These are phyloP conservation scores for Komagataella mondaviorum DNA, from an alignment of 805 yeast genomes.

Conservation along the genomic window DNA sequence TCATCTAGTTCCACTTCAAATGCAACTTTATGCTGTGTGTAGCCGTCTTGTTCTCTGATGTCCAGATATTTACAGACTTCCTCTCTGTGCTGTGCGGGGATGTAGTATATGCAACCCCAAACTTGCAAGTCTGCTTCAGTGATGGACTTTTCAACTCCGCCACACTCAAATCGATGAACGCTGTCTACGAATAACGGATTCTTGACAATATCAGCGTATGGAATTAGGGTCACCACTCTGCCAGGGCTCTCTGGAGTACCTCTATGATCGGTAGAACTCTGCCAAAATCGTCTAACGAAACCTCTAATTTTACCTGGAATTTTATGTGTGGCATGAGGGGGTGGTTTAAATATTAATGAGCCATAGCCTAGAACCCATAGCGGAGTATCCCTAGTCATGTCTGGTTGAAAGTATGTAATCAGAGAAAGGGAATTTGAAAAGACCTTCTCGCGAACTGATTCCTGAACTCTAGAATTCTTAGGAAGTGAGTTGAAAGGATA, in stretches of 20 bases:
- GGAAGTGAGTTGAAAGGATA: no score
- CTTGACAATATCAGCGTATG: slow-evolving; percentile 36
- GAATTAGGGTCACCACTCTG: slow-evolving; percentile 71
- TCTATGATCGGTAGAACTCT: slow-evolving; percentile 77
- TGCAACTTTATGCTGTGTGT: slow-evolving; percentile 52
- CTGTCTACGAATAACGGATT: slow-evolving; percentile 28
- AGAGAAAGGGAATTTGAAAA: not conserved
- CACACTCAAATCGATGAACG: slow-evolving; percentile 16
- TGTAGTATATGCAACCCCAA: slow-evolving; percentile 78
- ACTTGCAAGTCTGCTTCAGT: slow-evolving; percentile 35
- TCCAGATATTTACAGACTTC: slow-evolving; percentile 62
- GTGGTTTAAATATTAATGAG: slow-evolving; percentile 80
- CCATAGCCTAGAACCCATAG: slow-evolving; percentile 89
- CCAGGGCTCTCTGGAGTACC: slow-evolving; percentile 87
- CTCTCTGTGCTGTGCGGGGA: slow-evolving; percentile 47
- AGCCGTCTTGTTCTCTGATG: slow-evolving; percentile 82
- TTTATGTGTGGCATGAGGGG: slow-evolving; percentile 49
- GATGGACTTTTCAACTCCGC: slow-evolving; percentile 6
- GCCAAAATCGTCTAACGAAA: slow-evolving; percentile 81
- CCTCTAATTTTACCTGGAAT: slow-evolving; percentile 70
- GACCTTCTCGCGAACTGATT: no score
- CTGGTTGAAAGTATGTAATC: not conserved
- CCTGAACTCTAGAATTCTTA: no score
- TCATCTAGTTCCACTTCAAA: slow-evolving; percentile 33
- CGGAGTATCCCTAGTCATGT: slow-evolving; percentile 15